A percentile compares a stretch with the other conserved stretches of the same genome.
Conservation (phyloP, 2,329 filamentous ascomycete species). For the Pyrenochaeta sp. region DNA sequence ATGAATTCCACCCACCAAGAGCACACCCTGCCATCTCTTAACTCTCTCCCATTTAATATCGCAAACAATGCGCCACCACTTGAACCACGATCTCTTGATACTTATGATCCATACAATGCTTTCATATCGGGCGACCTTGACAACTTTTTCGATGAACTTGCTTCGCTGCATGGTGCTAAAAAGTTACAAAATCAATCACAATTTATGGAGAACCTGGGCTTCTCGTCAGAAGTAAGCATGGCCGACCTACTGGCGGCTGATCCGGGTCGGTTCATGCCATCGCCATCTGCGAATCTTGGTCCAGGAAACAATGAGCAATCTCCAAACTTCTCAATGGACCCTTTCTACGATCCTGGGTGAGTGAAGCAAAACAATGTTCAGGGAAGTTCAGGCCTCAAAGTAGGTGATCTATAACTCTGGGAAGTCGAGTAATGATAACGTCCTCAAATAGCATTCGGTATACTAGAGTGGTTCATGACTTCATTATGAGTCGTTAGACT, state of each 20-base stretch:
- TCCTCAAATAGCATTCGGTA: background rate
- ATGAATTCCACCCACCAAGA: conserved; percentile 21
- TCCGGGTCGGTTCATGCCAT: conserved; percentile 51
- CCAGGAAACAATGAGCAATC: conserved; percentile 21
- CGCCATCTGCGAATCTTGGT: conserved; percentile 40
- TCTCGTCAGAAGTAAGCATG: conserved; percentile 68
- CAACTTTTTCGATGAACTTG: conserved; percentile 65
- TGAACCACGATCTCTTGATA: conserved; percentile 3
- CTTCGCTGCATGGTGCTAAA: conserved; percentile 63
- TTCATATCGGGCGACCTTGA: conserved; percentile 55
- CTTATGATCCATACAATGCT: conserved; percentile 37
- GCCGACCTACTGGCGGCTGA: conserved; percentile 56
- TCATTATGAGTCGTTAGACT: background rate
- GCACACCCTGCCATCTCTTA: conserved; percentile 8
- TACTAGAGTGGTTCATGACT: background rate
- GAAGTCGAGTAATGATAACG: background rate
- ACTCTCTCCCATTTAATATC: conserved; percentile 14
- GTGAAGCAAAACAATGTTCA: background rate
- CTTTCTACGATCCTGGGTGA: conserved; percentile 32
- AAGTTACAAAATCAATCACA: conserved; percentile 65
- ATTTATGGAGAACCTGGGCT: conserved; percentile 73
- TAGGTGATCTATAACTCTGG: background rate
- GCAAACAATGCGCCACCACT: conserved; percentile 3
- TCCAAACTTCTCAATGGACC: conserved; percentile 27
- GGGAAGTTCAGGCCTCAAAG: too few relatives aligned